Percentiles rank a stretch among this genome's conserved stretches.
phyloP scores from a whole-genome alignment of 2,329 filamentous ascomycete species.

The Cucurbitaria berberidis region DNA sequence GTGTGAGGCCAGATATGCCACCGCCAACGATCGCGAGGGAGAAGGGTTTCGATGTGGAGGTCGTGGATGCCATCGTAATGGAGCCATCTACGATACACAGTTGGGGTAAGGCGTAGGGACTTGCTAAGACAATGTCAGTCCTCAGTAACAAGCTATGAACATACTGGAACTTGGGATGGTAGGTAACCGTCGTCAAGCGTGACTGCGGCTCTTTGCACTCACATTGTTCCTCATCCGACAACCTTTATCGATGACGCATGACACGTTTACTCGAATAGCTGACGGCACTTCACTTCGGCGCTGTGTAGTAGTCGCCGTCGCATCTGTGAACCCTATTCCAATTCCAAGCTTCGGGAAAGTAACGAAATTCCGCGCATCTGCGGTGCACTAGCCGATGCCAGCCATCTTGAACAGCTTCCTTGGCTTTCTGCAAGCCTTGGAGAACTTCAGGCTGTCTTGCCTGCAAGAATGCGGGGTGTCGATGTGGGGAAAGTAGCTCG shows the following conservation, averaged over 20 bases:
- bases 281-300: constrained; percentile 2
- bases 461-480: constrained; percentile 4
- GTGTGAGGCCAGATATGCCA: constrained; percentile 63
- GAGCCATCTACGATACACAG: background rate
- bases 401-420: background rate
- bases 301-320: constrained; percentile 9
- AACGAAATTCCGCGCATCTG: background rate
- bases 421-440: background rate
- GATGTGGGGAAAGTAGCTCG: background rate
- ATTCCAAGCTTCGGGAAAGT: background rate
- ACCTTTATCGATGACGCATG: constrained; percentile 19
- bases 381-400: constrained; percentile 22
- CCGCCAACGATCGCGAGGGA: constrained; percentile 65
- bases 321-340: constrained; percentile 1
- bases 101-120: background rate
- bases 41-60: constrained; percentile 44
- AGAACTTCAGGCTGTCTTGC: background rate
- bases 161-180: background rate
- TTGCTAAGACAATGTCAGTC: background rate
- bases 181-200: background rate
- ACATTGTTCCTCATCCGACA: constrained; percentile 18
- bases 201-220: constrained; percentile 13
- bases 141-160: background rate
- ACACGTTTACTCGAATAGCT: background rate
- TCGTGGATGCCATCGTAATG: constrained; percentile 23